Conservation (phyloP, 495 filamentous ascomycete species). For the Neurospora sublineolata region DNA sequence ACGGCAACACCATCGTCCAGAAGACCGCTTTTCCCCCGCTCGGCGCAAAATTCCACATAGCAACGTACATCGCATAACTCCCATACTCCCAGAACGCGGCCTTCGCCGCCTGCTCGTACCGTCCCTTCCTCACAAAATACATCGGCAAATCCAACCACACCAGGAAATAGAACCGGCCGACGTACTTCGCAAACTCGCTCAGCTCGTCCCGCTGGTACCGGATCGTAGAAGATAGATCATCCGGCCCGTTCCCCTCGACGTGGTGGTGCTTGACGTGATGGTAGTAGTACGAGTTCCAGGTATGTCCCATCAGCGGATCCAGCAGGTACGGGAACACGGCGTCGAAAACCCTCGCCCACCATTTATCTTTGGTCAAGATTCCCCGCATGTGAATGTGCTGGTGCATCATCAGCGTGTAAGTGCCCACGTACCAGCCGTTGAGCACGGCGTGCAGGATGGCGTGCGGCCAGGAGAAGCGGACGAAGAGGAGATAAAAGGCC, state of each 20-base stretch:
- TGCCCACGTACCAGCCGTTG: constrained; percentile 52
- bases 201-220: constrained; percentile 62
- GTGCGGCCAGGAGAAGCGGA: constrained; percentile 53
- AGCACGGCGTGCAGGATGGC: constrained; percentile 51
- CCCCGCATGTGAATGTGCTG: constrained; percentile 72
- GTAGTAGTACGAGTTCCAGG: constrained; percentile 75
- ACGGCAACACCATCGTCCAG: constrained; percentile 45
- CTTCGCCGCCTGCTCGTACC: constrained; percentile 38
- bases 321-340: constrained; percentile 56
- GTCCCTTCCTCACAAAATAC: constrained; percentile 54
- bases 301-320: constrained; percentile 69
- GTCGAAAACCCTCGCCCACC: background rate
- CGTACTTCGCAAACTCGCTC: constrained; percentile 52
- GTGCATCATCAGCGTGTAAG: constrained; percentile 71
- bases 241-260: constrained; percentile 67
- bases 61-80: constrained; percentile 25
- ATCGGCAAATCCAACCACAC: constrained; percentile 63
- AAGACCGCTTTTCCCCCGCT: constrained; percentile 26
- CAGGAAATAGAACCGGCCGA: constrained; percentile 59
- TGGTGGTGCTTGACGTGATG: constrained; percentile 82
- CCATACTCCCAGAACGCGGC: constrained; percentile 45
- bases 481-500: constrained; percentile 47
- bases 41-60: background rate
- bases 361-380: constrained; percentile 46
- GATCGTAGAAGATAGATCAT: constrained; percentile 64